Percentiles rank a stretch among this genome's conserved stretches.
Evolutionary conservation across 139 green algal species (phyloP).

Genomic region (Haematococcus sp.): DNA sequence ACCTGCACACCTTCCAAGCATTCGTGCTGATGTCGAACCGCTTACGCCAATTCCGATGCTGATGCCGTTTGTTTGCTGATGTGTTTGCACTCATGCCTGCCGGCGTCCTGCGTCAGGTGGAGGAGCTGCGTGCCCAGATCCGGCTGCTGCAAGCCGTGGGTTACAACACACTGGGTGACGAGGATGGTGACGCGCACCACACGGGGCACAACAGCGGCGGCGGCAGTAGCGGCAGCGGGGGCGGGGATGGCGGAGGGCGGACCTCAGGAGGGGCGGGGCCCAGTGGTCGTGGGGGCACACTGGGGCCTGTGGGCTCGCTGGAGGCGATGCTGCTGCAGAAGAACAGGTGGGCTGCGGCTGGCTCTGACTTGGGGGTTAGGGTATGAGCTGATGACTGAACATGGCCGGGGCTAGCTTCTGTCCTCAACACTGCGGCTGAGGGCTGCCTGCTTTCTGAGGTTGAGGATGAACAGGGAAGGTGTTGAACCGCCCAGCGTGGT

Average conservation of each 20-base stretch:
- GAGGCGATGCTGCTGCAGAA: conserved; percentile 83
- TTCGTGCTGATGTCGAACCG: too few species aligned
- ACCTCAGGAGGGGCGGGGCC: neutral
- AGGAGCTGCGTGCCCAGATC: conserved; percentile 69
- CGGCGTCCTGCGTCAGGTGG: too few species aligned
- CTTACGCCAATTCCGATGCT: too few species aligned
- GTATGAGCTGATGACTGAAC: too few species aligned
- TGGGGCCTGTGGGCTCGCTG: conserved; percentile 38
- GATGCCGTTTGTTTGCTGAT: neutral
- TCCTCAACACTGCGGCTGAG: too few species aligned
- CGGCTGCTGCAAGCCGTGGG: conserved; percentile 71
- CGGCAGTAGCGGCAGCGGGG: neutral
- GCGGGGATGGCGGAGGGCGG: neutral
- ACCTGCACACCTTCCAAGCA: too few species aligned
- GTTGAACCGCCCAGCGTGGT: too few species aligned
- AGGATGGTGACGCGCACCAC: conserved; percentile 30
- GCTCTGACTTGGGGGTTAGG: neutral
- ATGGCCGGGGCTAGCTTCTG: too few species aligned
- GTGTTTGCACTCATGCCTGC: neutral
- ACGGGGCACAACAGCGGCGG: neutral
- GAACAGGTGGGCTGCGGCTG: conserved; percentile 27
- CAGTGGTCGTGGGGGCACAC: neutral
- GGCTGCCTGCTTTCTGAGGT: too few species aligned
- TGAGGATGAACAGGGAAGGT: too few species aligned
- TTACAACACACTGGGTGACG: conserved; percentile 60